Evolutionary conservation across 345 rosid species (phyloP).

Genomic region (Melastoma malabathricum): DNA sequence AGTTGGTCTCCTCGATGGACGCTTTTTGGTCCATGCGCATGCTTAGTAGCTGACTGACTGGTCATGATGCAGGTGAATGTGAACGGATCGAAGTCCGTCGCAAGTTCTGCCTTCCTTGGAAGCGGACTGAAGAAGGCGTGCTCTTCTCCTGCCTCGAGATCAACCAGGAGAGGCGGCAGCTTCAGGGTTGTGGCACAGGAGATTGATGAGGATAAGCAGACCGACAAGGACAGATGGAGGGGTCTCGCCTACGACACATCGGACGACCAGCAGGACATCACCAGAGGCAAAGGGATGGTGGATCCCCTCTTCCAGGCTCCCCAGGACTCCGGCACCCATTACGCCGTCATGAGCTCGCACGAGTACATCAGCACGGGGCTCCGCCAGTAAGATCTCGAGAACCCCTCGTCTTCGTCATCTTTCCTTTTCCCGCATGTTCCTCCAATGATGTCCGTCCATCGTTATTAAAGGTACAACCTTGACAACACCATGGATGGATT

Average conservation of each 20-base stretch:
- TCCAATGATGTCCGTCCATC: too few species aligned
- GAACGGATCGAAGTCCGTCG: constrained; percentile 51
- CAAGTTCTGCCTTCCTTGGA: constrained; percentile 63
- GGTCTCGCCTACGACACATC: constrained; percentile 60
- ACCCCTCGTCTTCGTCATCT: neutral
- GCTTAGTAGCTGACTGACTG: too few species aligned
- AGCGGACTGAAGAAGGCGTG: constrained; percentile 50
- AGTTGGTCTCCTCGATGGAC: too few species aligned
- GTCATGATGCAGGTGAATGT: constrained; percentile 45
- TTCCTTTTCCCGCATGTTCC: neutral
- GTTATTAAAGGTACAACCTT: constrained; percentile 32
- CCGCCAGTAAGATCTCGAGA: constrained; percentile 31
- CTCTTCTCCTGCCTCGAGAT: too few species aligned
- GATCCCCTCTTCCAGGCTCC: constrained; percentile 96
- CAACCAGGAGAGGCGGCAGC: constrained; percentile 10
- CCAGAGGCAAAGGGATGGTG: constrained; percentile 86
- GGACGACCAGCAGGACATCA: constrained; percentile 93
- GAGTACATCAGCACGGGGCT: constrained; percentile 83
- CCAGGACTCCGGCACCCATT: constrained; percentile 58
- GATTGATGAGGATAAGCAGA: constrained; percentile 47
- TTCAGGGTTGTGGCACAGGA: constrained; percentile 50
- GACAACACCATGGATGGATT: constrained; percentile 79
- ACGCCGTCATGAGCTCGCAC: constrained; percentile 62
- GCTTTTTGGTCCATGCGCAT: too few species aligned
- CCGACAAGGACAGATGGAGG: constrained; percentile 56